Conservation (phyloP, 2,329 filamentous ascomycete genomes). For the Hymenotorrendiella dingleyae region DNA sequence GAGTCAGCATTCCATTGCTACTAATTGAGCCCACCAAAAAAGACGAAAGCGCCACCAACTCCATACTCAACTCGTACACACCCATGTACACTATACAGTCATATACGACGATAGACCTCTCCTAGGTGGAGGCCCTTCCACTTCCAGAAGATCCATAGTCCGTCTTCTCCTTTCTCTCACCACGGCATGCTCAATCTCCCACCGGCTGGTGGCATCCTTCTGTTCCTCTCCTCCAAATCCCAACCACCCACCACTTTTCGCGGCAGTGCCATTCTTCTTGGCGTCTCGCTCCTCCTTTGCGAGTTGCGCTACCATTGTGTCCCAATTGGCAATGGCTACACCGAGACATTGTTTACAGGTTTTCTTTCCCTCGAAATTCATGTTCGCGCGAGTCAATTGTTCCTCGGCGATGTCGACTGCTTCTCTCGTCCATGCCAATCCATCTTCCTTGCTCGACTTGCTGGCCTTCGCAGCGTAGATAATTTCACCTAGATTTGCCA, state of each 20-base stretch:
- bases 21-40: too few relatives aligned
- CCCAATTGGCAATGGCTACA: constrained; percentile 76
- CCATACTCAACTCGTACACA: too few relatives aligned
- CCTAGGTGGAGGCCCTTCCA: not conserved
- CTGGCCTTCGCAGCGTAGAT: constrained; percentile 60
- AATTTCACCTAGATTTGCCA: constrained; percentile 91
- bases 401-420: constrained; percentile 76
- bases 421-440: constrained; percentile 83
- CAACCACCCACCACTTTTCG: constrained; percentile 23
- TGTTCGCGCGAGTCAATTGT: constrained; percentile 43
- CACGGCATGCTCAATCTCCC: constrained; percentile 31
- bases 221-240: constrained; percentile 20
- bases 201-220: constrained; percentile 26
- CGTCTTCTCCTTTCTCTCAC: constrained; percentile 27
- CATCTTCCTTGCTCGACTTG: constrained; percentile 51
- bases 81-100: not conserved
- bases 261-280: constrained; percentile 10
- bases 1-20: too few relatives aligned
- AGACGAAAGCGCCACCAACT: too few relatives aligned
- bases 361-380: constrained; percentile 38
- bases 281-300: constrained; percentile 31
- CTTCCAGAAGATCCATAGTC: constrained; percentile 21
- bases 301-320: constrained; percentile 67
- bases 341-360: constrained; percentile 73
- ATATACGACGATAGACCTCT: not conserved